These are phyloP conservation scores for Aleurites moluccanus DNA, from an alignment of 441 rosid species.

Conservation along the genomic window DNA sequence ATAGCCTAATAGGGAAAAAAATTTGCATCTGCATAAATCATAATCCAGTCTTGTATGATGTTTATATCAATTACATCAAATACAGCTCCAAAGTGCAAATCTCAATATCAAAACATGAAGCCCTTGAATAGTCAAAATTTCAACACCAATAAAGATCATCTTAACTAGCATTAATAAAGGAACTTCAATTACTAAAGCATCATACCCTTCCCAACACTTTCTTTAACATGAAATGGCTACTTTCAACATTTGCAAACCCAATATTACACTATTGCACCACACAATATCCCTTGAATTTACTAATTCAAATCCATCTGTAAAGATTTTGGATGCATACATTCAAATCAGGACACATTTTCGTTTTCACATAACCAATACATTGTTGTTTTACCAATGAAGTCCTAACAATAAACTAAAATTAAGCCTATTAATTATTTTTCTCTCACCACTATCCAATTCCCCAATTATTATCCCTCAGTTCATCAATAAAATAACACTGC, in stretches of 20 bases:
- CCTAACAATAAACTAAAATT: neutral
- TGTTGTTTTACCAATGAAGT: neutral
- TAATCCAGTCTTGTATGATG: neutral
- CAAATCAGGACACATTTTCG: neutral
- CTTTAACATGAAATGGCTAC: neutral
- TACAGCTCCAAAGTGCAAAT: neutral
- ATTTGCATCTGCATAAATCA: neutral
- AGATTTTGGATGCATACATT: neutral
- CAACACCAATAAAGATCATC: neutral
- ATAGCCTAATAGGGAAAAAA: neutral
- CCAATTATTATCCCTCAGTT: neutral
- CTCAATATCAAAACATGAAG: neutral
- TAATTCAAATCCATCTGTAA: neutral
- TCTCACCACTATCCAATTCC: too few relatives aligned
- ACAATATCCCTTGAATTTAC: neutral
- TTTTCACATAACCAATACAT: neutral
- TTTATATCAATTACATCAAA: neutral
- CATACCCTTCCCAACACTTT: neutral
- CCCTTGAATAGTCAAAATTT: neutral
- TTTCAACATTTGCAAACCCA: neutral
- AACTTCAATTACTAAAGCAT: neutral
- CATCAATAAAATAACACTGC: neutral
- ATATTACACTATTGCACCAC: neutral
- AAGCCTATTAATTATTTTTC: neutral
- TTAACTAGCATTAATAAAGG: neutral